A percentile compares a stretch with the other conserved stretches of the same genome.
Evolutionary conservation across 345 rosid genomes (phyloP).

Genomic region (Isatis tinctoria): DNA sequence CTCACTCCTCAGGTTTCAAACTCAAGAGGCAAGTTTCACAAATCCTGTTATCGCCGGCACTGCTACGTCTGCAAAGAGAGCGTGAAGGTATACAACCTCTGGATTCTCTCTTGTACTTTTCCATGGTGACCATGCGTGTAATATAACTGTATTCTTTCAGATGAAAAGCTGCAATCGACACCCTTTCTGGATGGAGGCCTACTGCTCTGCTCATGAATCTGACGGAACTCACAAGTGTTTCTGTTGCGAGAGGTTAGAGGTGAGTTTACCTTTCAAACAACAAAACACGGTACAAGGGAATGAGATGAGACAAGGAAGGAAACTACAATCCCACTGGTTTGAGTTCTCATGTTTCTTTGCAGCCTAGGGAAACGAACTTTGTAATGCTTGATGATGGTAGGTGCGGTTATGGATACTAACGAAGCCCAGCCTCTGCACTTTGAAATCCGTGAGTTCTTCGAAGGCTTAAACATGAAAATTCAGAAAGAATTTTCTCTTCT

Average conservation of each 20-base stretch:
- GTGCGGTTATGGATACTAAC: conserved; percentile 74
- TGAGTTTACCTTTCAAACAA: conserved; percentile 8
- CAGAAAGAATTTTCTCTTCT: conserved; percentile 78
- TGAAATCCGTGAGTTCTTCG: conserved; percentile 74
- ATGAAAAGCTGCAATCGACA: conserved; percentile 40
- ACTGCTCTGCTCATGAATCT: conserved; percentile 70
- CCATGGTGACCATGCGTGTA: conserved; percentile 9
- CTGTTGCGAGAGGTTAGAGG: conserved; percentile 30
- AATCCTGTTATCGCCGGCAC: background rate
- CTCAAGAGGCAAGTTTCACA: conserved; percentile 31
- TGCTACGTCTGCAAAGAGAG: conserved; percentile 29
- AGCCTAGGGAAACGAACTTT: conserved; percentile 49
- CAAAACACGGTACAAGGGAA: background rate
- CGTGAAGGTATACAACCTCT: background rate
- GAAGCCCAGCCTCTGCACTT: conserved; percentile 60
- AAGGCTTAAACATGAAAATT: conserved; percentile 59
- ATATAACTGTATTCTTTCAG: conserved; percentile 41
- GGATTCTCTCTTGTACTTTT: background rate
- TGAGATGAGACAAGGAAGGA: background rate
- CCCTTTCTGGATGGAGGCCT: conserved; percentile 52
- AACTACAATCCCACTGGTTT: background rate
- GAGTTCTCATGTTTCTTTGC: conserved; percentile 1
- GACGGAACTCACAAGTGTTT: conserved; percentile 68
- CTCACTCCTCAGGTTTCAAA: conserved; percentile 30
- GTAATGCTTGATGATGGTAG: conserved; percentile 61